Conservation (phyloP, 768 basidiomycete genomes). For the Podaxis sp. region DNA sequence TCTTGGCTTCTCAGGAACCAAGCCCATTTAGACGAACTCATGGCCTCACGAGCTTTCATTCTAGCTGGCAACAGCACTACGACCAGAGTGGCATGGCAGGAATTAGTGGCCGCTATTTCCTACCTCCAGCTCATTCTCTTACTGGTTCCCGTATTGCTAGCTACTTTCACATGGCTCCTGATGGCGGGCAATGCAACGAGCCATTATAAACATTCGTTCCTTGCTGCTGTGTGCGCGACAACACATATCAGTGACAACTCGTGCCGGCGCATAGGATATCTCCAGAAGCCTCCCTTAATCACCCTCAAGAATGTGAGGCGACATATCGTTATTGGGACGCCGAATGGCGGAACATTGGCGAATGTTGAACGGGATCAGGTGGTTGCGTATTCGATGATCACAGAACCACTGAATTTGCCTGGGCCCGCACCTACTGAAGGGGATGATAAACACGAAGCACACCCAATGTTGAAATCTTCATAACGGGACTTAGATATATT, state of each 20-base stretch:
- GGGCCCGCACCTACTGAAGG: not conserved
- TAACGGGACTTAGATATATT: not conserved
- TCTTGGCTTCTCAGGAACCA: slow-evolving; percentile 4
- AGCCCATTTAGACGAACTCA: slow-evolving; percentile 8
- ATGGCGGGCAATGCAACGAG: slow-evolving; percentile 2
- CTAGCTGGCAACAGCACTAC: slow-evolving; percentile 2
- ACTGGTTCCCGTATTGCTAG: slow-evolving; percentile 5
- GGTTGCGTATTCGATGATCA: slow-evolving; percentile 5
- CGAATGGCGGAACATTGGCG: slow-evolving; percentile 8
- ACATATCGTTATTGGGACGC: slow-evolving; percentile 12
- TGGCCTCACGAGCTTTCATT: slow-evolving; percentile 11
- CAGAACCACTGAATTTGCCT: slow-evolving; percentile 6
- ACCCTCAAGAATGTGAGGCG: not conserved
- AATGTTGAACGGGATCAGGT: slow-evolving; percentile 8
- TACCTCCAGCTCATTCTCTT: slow-evolving; percentile 13
- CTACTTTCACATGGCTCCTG: not conserved
- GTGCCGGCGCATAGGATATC: slow-evolving; percentile 10
- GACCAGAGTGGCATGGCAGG: not conserved
- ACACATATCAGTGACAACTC: slow-evolving; percentile 6
- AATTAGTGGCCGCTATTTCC: slow-evolving; percentile 9
- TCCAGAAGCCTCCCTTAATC: slow-evolving; percentile 10
- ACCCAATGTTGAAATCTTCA: not conserved
- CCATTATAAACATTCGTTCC: slow-evolving; percentile 13
- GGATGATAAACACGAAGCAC: not conserved
- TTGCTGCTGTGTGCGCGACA: slow-evolving; percentile 13